phyloP scores from a whole-genome alignment of 306 rosid genomes.

The Styphnolobium japonicum region DNA sequence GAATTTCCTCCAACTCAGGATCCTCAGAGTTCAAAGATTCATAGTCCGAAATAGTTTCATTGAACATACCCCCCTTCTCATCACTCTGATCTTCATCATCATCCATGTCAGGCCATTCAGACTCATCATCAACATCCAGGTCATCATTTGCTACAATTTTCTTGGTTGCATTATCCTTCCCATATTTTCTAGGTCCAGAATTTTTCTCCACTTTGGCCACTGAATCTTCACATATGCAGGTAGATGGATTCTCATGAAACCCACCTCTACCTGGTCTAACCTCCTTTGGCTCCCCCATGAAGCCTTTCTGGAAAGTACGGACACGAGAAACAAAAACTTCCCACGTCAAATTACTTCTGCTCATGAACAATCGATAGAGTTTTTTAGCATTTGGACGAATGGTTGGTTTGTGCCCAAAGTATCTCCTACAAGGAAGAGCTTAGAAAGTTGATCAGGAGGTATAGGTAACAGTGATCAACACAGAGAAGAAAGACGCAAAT shows the following conservation, averaged over 20 bases:
- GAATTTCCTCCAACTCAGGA: slow-evolving; percentile 85
- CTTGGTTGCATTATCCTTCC: slow-evolving; percentile 45
- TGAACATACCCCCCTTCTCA: slow-evolving; percentile 52
- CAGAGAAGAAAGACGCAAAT: not conserved
- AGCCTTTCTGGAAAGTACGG: slow-evolving; percentile 86
- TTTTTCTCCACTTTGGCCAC: slow-evolving; percentile 42
- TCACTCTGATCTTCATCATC: slow-evolving; percentile 67
- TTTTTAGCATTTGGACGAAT: slow-evolving; percentile 98
- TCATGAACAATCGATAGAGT: slow-evolving; percentile 68
- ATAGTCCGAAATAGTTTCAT: slow-evolving; percentile 60
- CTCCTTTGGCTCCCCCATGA: slow-evolving; percentile 95
- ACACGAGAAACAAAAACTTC: slow-evolving; percentile 75
- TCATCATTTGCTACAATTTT: slow-evolving; percentile 44
- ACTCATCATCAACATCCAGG: slow-evolving; percentile 48
- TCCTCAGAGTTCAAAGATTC: slow-evolving; percentile 67
- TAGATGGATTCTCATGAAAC: slow-evolving; percentile 91
- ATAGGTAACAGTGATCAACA: slow-evolving; percentile 14
- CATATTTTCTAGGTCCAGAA: slow-evolving; percentile 48
- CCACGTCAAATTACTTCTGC: slow-evolving; percentile 81
- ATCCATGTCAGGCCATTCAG: slow-evolving; percentile 53
- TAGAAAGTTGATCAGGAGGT: slow-evolving; percentile 25
- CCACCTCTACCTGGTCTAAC: slow-evolving; percentile 93
- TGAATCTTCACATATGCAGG: slow-evolving; percentile 90
- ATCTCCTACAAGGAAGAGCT: slow-evolving; percentile 62
- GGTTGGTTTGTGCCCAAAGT: slow-evolving; percentile 97